Conservation (phyloP, 2,329 filamentous ascomycete species). For the Ophiognomonia clavigignenti-juglandacearum region DNA sequence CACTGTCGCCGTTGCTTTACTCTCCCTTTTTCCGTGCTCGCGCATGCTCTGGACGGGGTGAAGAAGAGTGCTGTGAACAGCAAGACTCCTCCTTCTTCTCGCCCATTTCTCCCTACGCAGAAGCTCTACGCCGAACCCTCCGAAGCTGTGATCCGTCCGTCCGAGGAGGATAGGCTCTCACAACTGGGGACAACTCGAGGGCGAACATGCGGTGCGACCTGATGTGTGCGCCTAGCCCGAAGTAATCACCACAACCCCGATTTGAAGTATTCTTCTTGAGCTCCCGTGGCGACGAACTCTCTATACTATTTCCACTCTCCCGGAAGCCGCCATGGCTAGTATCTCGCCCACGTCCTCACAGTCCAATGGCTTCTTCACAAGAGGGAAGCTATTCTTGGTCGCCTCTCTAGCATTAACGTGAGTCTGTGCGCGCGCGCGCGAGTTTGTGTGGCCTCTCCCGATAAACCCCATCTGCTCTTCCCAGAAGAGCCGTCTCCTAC, state of each 20-base stretch:
- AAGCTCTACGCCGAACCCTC: too few species aligned
- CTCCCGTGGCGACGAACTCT: background rate
- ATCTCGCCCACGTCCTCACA: constrained; percentile 15
- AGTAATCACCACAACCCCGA: background rate
- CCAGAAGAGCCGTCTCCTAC: background rate
- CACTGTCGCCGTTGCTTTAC: too few species aligned
- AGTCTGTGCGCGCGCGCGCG: too few species aligned
- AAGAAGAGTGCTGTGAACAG: too few species aligned
- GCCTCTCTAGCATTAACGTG: constrained; percentile 35
- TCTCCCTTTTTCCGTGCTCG: too few species aligned
- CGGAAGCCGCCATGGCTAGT: constrained; percentile 18
- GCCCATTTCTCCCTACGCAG: background rate
- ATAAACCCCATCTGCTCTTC: too few species aligned
- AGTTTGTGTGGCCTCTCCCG: too few species aligned
- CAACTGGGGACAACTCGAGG: background rate
- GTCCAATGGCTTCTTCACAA: constrained; percentile 27
- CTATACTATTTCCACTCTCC: background rate
- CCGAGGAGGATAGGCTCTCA: too few species aligned
- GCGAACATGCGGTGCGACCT: background rate
- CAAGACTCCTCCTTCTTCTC: too few species aligned
- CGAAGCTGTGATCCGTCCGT: too few species aligned
- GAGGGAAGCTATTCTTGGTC: constrained; percentile 28
- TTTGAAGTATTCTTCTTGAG: background rate
- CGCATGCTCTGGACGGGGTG: too few species aligned
- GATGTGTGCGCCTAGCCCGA: background rate